Evolutionary conservation across 305 asterid species (phyloP), one percentile per base, ranked within the genome.

Genomic region (Nicotiana rustica): DNA sequence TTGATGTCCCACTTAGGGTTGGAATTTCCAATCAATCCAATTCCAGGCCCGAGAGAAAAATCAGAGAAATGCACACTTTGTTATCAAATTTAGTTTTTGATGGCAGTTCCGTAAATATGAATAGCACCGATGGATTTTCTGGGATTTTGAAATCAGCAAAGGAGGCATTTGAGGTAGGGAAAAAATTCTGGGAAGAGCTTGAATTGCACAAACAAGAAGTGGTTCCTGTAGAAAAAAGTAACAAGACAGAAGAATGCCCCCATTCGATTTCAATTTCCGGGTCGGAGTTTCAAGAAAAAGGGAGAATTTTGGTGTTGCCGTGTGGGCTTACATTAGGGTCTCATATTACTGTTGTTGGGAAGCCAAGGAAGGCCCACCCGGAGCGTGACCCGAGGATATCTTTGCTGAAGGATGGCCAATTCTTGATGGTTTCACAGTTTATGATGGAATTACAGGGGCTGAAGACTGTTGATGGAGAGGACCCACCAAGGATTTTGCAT

Each of bases 241-340:
- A 83, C 66, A 86, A 87, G 60, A 84, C 90, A 0, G 93, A 82
- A 59, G 85, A 88, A 33, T 96, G 98, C 88, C 98, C 94, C 4
- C 91, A 91, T 85, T 92, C 98, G 21, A 82, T 94, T 64, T 79
- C 92, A 12, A 83, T 88, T 10, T 77, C 91, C 0, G 97, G 97
- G 64, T 89, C 77, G 9, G 91, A 91, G 19, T 94, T 94, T 52
- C 67, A 83, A 65, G 89, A 73, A 64, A 91, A 92, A 65, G 89
- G 90, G 81, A 84, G 80, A 60, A 59, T 96, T 84, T 86, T 94
- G 90, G 91, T 91, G 82, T 82, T 96, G 87, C 98, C 99, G 1
- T 96, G 99, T 85, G 99, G 99, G 82, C 85, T 96, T 83, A 93
- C 97, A 4, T 83, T 96, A 69, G 99, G 98, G 36, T 96, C 99